Percentiles rank a stretch among this genome's conserved stretches.
Conservation (phyloP, 2,329 filamentous ascomycete species). For the Venturia pyrina region DNA sequence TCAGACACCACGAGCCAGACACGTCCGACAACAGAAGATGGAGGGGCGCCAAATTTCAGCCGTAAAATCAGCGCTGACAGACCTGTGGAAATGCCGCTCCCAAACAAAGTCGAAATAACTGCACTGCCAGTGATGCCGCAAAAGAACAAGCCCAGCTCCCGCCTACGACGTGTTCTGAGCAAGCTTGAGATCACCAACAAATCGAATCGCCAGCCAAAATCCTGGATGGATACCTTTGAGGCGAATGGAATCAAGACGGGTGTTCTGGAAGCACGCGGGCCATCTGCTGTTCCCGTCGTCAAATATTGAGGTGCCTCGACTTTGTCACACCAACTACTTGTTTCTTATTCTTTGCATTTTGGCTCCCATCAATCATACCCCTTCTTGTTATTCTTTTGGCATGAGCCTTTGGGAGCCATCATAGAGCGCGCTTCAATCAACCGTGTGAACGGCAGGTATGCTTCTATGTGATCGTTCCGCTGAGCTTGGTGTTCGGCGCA, state of each 20-base stretch:
- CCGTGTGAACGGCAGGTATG: neutral
- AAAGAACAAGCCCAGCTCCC: neutral
- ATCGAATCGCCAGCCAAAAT: neutral
- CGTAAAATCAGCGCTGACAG: constrained; percentile 7
- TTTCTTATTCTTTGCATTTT: neutral
- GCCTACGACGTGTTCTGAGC: constrained; percentile 11
- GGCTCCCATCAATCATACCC: neutral
- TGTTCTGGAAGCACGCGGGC: neutral
- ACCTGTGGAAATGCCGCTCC: neutral
- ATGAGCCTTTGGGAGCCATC: neutral
- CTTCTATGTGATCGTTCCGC: neutral
- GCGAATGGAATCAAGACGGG: constrained; percentile 2
- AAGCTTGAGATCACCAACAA: constrained; percentile 7
- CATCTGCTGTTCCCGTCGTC: constrained; percentile 2
- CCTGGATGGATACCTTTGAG: constrained; percentile 9
- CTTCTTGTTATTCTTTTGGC: neutral
- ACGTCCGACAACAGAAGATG: neutral
- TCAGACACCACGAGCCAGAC: neutral
- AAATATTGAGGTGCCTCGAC: neutral
- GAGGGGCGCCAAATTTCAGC: neutral
- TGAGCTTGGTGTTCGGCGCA: neutral
- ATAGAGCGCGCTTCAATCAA: neutral
- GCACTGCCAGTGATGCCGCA: constrained; percentile 9
- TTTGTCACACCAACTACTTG: neutral
- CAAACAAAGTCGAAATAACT: neutral